These are phyloP conservation scores for Penicillium hesseltinei DNA, from an alignment of 2,329 filamentous ascomycete genomes.

Conservation along the genomic window DNA sequence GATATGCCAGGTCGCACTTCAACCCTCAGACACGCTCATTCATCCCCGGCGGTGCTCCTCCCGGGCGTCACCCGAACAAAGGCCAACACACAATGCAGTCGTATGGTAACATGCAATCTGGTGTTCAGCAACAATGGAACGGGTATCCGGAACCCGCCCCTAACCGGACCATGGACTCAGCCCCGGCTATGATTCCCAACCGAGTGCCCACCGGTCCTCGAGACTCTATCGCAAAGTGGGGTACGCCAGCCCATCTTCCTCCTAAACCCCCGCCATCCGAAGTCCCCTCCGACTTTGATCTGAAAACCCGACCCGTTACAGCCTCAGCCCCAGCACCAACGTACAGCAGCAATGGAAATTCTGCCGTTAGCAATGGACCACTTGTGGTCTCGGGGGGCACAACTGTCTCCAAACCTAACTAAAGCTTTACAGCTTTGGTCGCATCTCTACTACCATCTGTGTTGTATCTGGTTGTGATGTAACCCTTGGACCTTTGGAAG, in stretches of 20 bases:
- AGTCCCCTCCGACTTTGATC: conserved; percentile 42
- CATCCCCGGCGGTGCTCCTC: conserved; percentile 60
- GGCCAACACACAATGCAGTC: conserved; percentile 30
- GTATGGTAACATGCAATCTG: conserved; percentile 25
- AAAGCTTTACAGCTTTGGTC: conserved; percentile 4
- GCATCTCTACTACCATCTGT: not conserved
- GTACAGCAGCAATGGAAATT: conserved; percentile 24
- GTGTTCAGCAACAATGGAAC: conserved; percentile 30
- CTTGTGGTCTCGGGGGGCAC: conserved; percentile 42
- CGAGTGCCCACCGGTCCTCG: conserved; percentile 27
- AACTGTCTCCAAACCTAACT: conserved; percentile 29
- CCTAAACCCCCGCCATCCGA: conserved; percentile 52
- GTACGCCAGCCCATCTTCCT: conserved; percentile 50
- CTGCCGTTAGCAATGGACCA: conserved; percentile 33
- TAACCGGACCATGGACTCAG: conserved; percentile 24
- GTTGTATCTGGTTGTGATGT: not conserved
- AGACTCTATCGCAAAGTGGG: conserved; percentile 50
- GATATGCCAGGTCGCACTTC: conserved; percentile 80
- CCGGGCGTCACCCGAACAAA: conserved; percentile 35
- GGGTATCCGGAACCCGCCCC: conserved; percentile 24
- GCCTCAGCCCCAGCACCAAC: conserved; percentile 19
- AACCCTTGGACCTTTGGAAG: not conserved
- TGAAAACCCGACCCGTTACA: conserved; percentile 34
- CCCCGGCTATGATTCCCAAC: conserved; percentile 14
- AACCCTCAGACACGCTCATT: conserved; percentile 95